A percentile compares a stretch with the other conserved stretches of the same genome.
Evolutionary conservation across 345 rosid species (phyloP).

Genomic region (Eucalyptus microcorys): DNA sequence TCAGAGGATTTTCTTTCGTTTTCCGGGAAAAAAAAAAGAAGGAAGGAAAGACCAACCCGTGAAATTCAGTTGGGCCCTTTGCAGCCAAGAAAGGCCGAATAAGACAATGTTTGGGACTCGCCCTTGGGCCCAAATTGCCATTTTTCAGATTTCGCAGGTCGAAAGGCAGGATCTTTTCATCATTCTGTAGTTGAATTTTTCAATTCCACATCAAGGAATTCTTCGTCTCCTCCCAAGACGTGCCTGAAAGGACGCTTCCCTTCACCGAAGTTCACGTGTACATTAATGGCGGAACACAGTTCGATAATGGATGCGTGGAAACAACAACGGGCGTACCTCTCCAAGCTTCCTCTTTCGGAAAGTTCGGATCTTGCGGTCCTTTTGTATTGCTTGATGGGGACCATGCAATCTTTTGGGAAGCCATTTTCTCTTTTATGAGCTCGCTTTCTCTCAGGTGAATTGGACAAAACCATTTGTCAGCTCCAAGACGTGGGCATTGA

Average conservation of each 20-base stretch:
- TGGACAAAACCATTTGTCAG: neutral
- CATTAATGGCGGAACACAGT: neutral
- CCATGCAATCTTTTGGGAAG: neutral
- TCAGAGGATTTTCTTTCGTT: neutral
- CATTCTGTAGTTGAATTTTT: neutral
- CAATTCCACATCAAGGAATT: neutral
- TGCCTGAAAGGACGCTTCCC: neutral
- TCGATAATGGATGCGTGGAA: neutral
- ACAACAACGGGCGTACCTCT: neutral
- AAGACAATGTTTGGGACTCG: neutral
- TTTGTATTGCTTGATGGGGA: neutral
- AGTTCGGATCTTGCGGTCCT: neutral
- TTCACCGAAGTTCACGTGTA: neutral
- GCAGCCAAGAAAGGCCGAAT: neutral
- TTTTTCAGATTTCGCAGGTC: neutral
- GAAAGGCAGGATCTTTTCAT: neutral
- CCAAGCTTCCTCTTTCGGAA: neutral
- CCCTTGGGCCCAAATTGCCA: neutral
- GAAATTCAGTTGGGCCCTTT: neutral
- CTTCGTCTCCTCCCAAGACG: neutral
- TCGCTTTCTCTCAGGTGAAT: neutral
- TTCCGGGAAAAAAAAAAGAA: neutral
- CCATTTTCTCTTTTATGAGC: neutral
- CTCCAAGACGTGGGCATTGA: neutral
- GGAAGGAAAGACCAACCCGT: neutral